Conservation (phyloP, 192 early-diverging fungal genomes). For the Diversispora epigaea region DNA sequence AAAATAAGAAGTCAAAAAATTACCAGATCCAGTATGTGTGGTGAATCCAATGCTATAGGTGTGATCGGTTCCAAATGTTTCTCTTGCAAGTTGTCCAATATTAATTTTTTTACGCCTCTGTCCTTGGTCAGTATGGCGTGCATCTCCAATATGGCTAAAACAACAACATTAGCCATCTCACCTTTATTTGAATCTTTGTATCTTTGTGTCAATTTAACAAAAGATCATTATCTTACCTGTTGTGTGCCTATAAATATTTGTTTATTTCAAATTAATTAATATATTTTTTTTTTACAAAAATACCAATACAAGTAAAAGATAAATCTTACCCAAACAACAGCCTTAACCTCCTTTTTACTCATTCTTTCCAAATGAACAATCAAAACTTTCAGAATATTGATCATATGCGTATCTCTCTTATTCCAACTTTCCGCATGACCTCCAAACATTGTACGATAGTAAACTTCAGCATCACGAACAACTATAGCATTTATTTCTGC, state of each 20-base stretch:
- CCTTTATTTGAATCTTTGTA: no score
- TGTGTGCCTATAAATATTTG: neutral
- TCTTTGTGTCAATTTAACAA: no score
- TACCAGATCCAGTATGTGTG: slow-evolving; percentile 2
- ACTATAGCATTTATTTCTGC: slow-evolving; percentile 19
- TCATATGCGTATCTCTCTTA: slow-evolving; percentile 13
- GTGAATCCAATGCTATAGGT: slow-evolving; percentile 7
- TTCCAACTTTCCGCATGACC: slow-evolving; percentile 5
- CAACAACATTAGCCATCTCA: no score
- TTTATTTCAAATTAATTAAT: neutral
- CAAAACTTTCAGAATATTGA: neutral
- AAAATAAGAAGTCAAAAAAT: neutral
- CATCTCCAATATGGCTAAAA: slow-evolving; percentile 15
- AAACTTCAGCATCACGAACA: slow-evolving; percentile 6
- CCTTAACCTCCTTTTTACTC: neutral
- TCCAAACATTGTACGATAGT: neutral
- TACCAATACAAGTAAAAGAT: neutral
- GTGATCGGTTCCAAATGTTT: neutral
- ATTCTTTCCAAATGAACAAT: neutral
- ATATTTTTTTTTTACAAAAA: neutral
- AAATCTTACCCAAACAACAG: slow-evolving; percentile 15
- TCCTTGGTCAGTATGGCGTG: neutral
- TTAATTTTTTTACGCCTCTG: neutral
- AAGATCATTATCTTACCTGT: neutral
- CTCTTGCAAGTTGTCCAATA: slow-evolving; percentile 15